Conservation (phyloP, 179 eudicot genomes). For the Actinidia chinensis region DNA sequence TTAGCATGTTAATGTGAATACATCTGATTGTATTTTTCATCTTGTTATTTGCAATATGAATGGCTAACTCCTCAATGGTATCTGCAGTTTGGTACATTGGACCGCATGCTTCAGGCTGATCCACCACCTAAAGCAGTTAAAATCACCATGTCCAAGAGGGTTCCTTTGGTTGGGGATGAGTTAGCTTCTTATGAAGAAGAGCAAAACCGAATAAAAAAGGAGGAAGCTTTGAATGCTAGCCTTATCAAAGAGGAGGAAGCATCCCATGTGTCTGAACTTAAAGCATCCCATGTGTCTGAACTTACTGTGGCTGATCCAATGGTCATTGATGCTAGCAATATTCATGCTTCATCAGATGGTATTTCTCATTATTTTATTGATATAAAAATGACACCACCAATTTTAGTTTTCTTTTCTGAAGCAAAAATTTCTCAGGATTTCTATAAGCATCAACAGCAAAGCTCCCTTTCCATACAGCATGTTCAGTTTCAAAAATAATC, state of each 20-base stretch:
- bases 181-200: conserved; percentile 95
- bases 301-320: conserved; percentile 61
- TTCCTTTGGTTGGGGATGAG: conserved; percentile 96
- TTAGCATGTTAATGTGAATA: background rate
- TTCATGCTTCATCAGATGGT: conserved; percentile 64
- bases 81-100: conserved; percentile 76
- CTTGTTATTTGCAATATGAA: conserved; percentile 2
- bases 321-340: conserved; percentile 62
- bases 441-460: background rate
- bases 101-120: conserved; percentile 95
- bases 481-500: background rate
- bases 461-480: background rate
- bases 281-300: conserved; percentile 52
- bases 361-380: conserved; percentile 23
- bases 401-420: background rate
- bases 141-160: conserved; percentile 80
- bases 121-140: conserved; percentile 99
- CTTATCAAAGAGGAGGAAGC: conserved; percentile 77
- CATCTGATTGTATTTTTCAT: background rate
- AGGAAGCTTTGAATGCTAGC: conserved; percentile 89
- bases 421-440: background rate
- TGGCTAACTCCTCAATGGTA: conserved; percentile 15
- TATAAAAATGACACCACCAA: background rate
- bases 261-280: conserved; percentile 49
- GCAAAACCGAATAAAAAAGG: conserved; percentile 73